Evolutionary conservation across 306 rosid species (phyloP), one percentile per base, ranked within the genome.

Genomic region (Luffa acutangula): DNA sequence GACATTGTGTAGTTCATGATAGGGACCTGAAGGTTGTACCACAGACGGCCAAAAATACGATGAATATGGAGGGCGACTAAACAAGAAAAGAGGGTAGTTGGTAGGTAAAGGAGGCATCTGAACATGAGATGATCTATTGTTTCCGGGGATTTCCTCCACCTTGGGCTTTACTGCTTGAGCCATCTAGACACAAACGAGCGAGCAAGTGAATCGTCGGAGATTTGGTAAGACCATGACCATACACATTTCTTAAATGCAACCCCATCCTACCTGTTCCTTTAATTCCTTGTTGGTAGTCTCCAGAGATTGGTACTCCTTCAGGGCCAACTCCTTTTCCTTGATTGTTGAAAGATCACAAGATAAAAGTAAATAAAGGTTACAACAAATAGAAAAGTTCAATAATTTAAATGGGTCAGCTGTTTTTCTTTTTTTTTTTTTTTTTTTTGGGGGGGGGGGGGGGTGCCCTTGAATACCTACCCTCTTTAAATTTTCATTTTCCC

Each of bases 321-420:
- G 79, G 83, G 94, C 97, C 88, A 81, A 46, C 65, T 93, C 96
- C 89, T 88, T 91, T 85, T 90, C 91, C 99, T 96, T 84, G 78
- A 73, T 43, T 79, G 69, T 80, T 82, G 73, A 86, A 81, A 85
- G 79, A 80, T 63, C 85, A 86, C 60, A 62, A 84, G 63, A 82
- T 75, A 76, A 56, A 69, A 71, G 76, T 75, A 57, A 69, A 46
- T 54, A 21, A 69, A 76, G 67, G 45, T 79, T 62, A 80, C 70
- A 41, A 52, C 46, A 75, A 7, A 42, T 78, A 75, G 46, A 49
- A 31, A 73, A 73, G 46, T 82, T 82, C 59, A 52, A 79, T 42
- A 57, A 77, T 54, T 5, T 54, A 65, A 78, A 37, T 5, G 39
- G 5, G 17, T 77, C 9, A 75, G 41, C 21, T 34, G 20, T 9